Conservation (phyloP, 805 yeast genomes). For the Metschnikowia aberdeeniae region DNA sequence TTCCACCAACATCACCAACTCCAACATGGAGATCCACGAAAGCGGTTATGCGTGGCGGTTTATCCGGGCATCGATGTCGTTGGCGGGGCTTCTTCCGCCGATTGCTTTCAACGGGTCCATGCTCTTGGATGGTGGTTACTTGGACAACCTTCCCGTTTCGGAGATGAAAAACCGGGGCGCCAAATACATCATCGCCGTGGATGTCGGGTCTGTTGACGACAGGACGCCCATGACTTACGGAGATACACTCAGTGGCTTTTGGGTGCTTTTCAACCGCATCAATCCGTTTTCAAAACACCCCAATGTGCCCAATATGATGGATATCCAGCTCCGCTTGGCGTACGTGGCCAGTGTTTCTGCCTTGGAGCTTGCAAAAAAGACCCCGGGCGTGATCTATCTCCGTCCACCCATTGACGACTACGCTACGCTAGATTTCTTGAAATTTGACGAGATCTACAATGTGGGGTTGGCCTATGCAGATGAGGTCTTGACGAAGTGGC, state of each 20-base stretch:
- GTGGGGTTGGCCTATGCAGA: conserved; percentile 79
- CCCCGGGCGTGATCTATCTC: conserved; percentile 80
- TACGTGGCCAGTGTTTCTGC: conserved; percentile 96
- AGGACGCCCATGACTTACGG: conserved; percentile 87
- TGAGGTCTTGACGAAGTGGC: conserved; percentile 48
- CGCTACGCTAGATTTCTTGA: conserved; percentile 88
- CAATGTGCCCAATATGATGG: conserved; percentile 90
- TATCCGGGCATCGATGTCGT: conserved; percentile 92
- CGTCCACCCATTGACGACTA: conserved; percentile 93
- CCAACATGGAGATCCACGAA: conserved; percentile 91
- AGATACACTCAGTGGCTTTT: conserved; percentile 85
- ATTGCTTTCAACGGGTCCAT: conserved; percentile 85
- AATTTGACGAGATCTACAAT: conserved; percentile 81
- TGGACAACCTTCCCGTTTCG: conserved; percentile 86
- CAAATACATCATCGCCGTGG: conserved; percentile 81
- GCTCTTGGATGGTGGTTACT: conserved; percentile 94
- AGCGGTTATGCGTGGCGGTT: conserved; percentile 95
- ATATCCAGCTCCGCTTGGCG: conserved; percentile 87
- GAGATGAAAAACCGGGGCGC: conserved; percentile 94
- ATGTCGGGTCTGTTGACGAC: conserved; percentile 94
- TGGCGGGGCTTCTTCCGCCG: conserved; percentile 91
- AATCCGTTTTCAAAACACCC: conserved; percentile 88
- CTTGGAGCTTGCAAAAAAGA: conserved; percentile 75
- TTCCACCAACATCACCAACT: conserved; percentile 91
- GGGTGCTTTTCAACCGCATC: conserved; percentile 85